Evolutionary conservation across 2,329 filamentous ascomycete species (phyloP).

Genomic region (Colletotrichum tanaceti): DNA sequence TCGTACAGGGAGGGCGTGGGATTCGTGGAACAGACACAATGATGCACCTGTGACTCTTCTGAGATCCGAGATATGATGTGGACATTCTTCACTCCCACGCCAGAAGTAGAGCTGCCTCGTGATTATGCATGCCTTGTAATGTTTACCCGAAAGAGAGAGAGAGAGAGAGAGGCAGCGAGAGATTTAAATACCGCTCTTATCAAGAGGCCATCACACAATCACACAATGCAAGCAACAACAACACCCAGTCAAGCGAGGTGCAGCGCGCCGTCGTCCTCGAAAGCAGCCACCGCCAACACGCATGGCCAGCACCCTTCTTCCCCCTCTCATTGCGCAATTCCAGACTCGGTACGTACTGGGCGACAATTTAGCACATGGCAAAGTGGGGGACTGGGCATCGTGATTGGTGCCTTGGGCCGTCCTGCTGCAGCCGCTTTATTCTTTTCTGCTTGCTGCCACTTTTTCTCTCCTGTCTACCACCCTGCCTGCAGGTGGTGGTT

Average conservation of each 20-base stretch:
- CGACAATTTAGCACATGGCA: slow-evolving; percentile 32
- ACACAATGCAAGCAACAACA: slow-evolving; percentile 10
- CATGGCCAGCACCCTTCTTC: slow-evolving; percentile 2
- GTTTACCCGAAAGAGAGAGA: background rate
- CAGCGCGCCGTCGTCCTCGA: slow-evolving; percentile 15
- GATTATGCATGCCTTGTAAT: slow-evolving; percentile 19
- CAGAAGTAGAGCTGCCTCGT: slow-evolving; percentile 14
- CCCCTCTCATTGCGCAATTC: slow-evolving; percentile 39
- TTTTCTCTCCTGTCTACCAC: slow-evolving; percentile 16
- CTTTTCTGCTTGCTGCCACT: slow-evolving; percentile 12
- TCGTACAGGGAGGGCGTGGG: slow-evolving; percentile 12
- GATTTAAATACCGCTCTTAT: slow-evolving; percentile 29
- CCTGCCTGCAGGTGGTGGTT: too few species aligned
- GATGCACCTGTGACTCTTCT: slow-evolving; percentile 25
- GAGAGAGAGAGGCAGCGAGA: background rate
- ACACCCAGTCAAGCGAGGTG: slow-evolving; percentile 11
- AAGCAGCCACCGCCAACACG: slow-evolving; percentile 15
- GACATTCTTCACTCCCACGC: slow-evolving; percentile 18
- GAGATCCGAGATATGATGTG: slow-evolving; percentile 3
- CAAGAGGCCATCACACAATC: background rate
- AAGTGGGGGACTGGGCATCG: slow-evolving; percentile 27
- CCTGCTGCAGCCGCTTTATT: slow-evolving; percentile 26
- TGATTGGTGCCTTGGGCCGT: slow-evolving; percentile 33
- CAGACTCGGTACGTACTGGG: slow-evolving; percentile 24
- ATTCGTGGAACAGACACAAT: slow-evolving; percentile 12